These are phyloP conservation scores for Parmelia sp. DNA, from an alignment of 495 filamentous ascomycete species.

Conservation along the genomic window DNA sequence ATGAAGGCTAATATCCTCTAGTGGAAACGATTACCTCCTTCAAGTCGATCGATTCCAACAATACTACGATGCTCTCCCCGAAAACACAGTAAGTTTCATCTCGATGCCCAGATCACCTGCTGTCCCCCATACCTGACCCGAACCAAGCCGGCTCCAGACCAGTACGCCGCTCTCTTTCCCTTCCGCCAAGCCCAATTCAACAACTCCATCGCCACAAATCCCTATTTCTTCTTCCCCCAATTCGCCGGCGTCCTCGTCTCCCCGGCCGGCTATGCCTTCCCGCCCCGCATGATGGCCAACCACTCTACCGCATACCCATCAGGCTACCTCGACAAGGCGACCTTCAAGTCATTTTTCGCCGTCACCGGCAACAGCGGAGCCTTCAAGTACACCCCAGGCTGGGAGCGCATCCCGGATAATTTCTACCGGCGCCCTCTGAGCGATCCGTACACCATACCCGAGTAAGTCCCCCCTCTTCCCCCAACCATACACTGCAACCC, in stretches of 20 bases:
- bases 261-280: constrained; percentile 44
- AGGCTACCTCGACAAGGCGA: constrained; percentile 37
- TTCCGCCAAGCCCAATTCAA: constrained; percentile 34
- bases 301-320: constrained; percentile 42
- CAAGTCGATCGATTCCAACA: constrained; percentile 28
- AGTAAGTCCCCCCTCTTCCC: constrained; percentile 2
- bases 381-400: constrained; percentile 40
- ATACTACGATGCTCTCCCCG: constrained; percentile 19
- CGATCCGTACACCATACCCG: constrained; percentile 29
- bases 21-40: constrained; percentile 30
- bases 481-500: neutral
- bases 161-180: constrained; percentile 16
- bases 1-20: neutral
- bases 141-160: constrained; percentile 17
- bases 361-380: constrained; percentile 38
- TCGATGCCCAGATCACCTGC: no score
- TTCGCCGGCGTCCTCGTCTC: constrained; percentile 43
- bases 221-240: constrained; percentile 48
- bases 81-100: constrained; percentile 12
- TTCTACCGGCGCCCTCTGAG: constrained; percentile 50
- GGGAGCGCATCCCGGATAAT: constrained; percentile 53
- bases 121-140: neutral
- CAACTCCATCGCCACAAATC: constrained; percentile 45
- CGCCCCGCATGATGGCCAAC: constrained; percentile 42
- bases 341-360: constrained; percentile 43